Conservation (phyloP, 2,329 filamentous ascomycete genomes). For the Exophiala mesophila region DNA sequence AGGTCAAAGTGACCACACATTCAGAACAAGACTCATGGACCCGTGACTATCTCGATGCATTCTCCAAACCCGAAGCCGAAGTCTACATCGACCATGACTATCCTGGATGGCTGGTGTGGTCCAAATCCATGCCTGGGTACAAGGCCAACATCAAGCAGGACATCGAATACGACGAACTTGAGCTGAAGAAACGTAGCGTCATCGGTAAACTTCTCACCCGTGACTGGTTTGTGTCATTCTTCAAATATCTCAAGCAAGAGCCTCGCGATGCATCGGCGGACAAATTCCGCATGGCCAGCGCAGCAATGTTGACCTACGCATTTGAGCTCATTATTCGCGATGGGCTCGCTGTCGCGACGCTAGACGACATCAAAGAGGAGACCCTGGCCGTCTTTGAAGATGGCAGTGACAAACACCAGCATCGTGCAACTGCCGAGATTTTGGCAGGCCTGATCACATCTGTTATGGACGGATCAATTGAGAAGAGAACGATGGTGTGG, state of each 20-base stretch:
- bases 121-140: constrained; percentile 76
- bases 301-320: constrained; percentile 79
- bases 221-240: constrained; percentile 82
- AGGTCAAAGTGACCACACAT: constrained; percentile 66
- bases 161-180: constrained; percentile 75
- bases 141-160: constrained; percentile 61
- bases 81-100: constrained; percentile 91
- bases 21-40: constrained; percentile 77
- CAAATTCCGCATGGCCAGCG: constrained; percentile 82
- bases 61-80: constrained; percentile 70
- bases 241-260: constrained; percentile 93
- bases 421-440: constrained; percentile 91
- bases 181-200: constrained; percentile 66
- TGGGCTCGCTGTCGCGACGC: constrained; percentile 68
- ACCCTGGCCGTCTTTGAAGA: constrained; percentile 76
- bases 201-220: constrained; percentile 76
- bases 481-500: constrained; percentile 75
- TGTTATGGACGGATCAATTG: constrained; percentile 69
- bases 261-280: constrained; percentile 77
- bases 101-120: constrained; percentile 96
- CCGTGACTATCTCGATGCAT: constrained; percentile 67
- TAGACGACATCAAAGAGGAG: constrained; percentile 83
- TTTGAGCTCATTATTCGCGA: constrained; percentile 81
- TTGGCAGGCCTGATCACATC: constrained; percentile 78
- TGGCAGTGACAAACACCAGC: constrained; percentile 94